Conservation (phyloP, 148 eudicot species). For the Cornus suecica region DNA sequence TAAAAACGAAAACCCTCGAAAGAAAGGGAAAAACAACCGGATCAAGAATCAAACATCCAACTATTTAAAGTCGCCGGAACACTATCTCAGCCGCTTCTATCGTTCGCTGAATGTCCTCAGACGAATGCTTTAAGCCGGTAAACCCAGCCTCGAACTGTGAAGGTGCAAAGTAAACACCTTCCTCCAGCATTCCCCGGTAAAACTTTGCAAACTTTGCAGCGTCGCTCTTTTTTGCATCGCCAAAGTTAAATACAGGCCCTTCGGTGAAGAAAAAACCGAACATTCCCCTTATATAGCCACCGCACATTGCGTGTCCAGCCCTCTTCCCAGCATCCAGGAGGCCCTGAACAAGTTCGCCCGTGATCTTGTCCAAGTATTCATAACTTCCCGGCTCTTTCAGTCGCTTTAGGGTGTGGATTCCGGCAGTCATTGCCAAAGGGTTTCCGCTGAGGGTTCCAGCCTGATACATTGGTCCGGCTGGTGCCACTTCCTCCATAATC, state of each 20-base stretch:
- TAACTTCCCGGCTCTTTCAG: conserved; percentile 68
- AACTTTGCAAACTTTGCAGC: conserved; percentile 69
- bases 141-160: conserved; percentile 99
- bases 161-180: conserved; percentile 94
- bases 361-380: conserved; percentile 67
- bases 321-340: conserved; percentile 84
- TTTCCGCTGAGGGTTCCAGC: conserved; percentile 96
- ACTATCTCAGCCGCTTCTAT: conserved; percentile 91
- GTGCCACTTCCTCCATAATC: conserved; percentile 99
- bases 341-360: conserved; percentile 64
- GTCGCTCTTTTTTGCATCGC: conserved; percentile 84
- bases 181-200: conserved; percentile 74
- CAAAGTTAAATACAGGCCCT: conserved; percentile 84
- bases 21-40: too few species aligned
- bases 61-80: conserved; percentile 43
- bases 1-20: background rate
- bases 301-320: conserved; percentile 81
- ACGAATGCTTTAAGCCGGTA: conserved; percentile 75
- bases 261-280: conserved; percentile 93
- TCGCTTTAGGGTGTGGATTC: conserved; percentile 87
- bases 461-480: conserved; percentile 93
- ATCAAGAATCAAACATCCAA: background rate
- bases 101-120: conserved; percentile 70
- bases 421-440: conserved; percentile 99
- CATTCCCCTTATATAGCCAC: conserved; percentile 77